phyloP scores from a whole-genome alignment of 176 grass and related monocot species.

The Phyllostachys edulis region DNA sequence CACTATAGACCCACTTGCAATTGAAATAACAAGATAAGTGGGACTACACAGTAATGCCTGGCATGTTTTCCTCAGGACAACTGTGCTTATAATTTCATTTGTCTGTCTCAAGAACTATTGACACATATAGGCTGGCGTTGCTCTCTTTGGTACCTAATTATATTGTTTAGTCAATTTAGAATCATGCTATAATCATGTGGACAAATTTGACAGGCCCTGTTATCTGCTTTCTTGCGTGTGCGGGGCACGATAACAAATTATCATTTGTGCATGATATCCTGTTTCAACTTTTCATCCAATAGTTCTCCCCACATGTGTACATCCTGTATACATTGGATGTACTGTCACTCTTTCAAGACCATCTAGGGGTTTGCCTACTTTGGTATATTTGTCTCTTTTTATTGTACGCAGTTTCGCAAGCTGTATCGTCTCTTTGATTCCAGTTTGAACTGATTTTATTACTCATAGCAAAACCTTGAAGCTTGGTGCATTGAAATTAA shows the following conservation, averaged over 20 bases:
- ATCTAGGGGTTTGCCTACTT: not conserved
- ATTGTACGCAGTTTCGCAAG: too few relatives aligned
- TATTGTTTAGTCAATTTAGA: not conserved
- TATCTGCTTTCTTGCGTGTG: not conserved
- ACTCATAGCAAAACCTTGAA: not conserved
- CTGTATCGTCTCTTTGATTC: not conserved
- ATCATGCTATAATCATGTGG: not conserved
- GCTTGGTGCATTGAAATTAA: not conserved
- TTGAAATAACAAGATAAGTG: not conserved
- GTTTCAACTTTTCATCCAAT: not conserved
- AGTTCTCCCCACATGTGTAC: not conserved
- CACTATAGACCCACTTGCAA: not conserved
- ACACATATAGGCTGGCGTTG: not conserved
- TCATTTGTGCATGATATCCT: not conserved
- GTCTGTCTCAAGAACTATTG: too few relatives aligned
- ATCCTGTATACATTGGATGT: not conserved
- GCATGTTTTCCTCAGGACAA: too few relatives aligned
- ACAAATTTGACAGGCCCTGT: not conserved
- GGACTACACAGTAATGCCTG: too few relatives aligned
- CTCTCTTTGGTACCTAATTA: not conserved
- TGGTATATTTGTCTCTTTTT: not conserved
- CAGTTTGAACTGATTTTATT: not conserved
- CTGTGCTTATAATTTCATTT: too few relatives aligned
- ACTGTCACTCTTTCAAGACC: not conserved
- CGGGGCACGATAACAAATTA: not conserved